Evolutionary conservation across 306 rosid genomes (phyloP).

Genomic region (Styphnolobium japonicum): DNA sequence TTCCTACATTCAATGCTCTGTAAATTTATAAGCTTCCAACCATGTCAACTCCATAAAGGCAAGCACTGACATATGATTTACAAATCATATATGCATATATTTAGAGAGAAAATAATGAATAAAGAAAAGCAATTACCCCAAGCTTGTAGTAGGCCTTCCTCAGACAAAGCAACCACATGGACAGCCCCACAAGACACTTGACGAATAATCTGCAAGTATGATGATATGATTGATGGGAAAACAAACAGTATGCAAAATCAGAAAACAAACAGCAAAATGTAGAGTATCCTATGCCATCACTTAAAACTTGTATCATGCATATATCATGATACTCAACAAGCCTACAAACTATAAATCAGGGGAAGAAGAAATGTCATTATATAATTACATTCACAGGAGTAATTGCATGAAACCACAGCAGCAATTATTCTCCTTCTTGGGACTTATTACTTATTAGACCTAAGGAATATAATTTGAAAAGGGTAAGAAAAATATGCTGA

Average conservation of each 20-base stretch:
- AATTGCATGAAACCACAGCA: neutral
- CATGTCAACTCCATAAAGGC: neutral
- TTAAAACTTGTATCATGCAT: neutral
- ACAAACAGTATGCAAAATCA: neutral
- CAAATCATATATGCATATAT: neutral
- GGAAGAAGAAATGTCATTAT: neutral
- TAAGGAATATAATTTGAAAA: neutral
- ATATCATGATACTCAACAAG: neutral
- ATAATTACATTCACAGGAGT: neutral
- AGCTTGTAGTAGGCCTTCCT: conserved; percentile 83
- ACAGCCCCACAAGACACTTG: conserved; percentile 98
- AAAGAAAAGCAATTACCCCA: conserved; percentile 67
- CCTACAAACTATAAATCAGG: conserved; percentile 2
- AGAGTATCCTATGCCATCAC: neutral
- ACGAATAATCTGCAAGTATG: conserved; percentile 54
- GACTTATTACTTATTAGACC: neutral
- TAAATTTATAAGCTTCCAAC: conserved; percentile 4
- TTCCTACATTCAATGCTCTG: conserved; percentile 7
- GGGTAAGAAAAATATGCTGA: neutral
- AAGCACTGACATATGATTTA: neutral
- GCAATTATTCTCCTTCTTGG: neutral
- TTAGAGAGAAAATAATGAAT: neutral
- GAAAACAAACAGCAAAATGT: neutral
- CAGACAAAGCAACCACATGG: conserved; percentile 82
- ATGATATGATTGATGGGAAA: conserved; percentile 2